Conservation (phyloP, 2,329 filamentous ascomycete species). For the Aspergillus spinulosporus region DNA sequence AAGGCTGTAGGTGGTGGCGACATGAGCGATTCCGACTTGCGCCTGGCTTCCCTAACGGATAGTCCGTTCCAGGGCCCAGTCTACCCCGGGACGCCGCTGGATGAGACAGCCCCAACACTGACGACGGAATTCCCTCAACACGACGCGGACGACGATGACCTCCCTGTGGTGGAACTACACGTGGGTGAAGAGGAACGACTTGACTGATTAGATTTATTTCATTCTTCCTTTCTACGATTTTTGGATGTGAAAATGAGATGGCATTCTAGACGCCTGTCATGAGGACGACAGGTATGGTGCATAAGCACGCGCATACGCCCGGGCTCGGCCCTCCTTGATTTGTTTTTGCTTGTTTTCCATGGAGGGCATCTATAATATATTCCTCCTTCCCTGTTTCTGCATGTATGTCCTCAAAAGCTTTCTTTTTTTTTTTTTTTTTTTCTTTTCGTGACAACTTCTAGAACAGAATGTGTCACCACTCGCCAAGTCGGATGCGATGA, state of each 20-base stretch:
- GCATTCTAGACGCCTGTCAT: conserved; percentile 12
- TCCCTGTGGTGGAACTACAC: conserved; percentile 45
- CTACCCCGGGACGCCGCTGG: conserved; percentile 27
- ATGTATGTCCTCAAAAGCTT: conserved; percentile 11
- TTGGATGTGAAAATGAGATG: conserved; percentile 22
- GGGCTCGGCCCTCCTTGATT: neutral
- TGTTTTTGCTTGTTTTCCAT: neutral
- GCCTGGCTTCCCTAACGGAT: conserved; percentile 31
- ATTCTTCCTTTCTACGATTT: conserved; percentile 7
- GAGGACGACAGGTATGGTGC: conserved; percentile 6
- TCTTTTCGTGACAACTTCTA: conserved; percentile 6
- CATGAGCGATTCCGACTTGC: conserved; percentile 36
- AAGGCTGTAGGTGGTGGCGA: conserved; percentile 41
- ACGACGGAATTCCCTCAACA: neutral
- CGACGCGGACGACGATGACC: conserved; percentile 35
- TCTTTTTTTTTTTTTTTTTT: neutral
- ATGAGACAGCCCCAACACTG: conserved; percentile 22
- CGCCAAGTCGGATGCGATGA: neutral
- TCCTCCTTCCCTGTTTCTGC: neutral
- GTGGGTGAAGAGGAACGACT: conserved; percentile 38
- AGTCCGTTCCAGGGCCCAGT: conserved; percentile 25
- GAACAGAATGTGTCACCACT: conserved; percentile 11
- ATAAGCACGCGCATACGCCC: neutral
- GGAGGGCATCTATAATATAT: neutral
- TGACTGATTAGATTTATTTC: conserved; percentile 16